These are phyloP conservation scores for Scutellaria barbata DNA, from an alignment of 257 asterid species.

Conservation along the genomic window DNA sequence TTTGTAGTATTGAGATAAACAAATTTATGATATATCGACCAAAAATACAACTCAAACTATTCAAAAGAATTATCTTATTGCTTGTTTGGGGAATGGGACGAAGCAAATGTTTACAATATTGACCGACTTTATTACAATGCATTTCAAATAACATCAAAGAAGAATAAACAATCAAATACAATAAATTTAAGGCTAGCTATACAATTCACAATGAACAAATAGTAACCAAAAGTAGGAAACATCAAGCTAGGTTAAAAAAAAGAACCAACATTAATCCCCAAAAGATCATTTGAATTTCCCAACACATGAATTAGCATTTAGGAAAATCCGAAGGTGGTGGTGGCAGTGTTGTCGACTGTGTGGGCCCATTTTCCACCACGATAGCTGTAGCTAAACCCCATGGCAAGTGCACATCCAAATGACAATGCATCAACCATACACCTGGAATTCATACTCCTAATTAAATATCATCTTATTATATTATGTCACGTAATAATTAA, in stretches of 20 bases:
- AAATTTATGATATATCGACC: no score
- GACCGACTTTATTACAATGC: constrained; percentile 19
- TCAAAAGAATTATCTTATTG: not conserved
- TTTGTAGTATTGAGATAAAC: no score
- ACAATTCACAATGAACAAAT: not conserved
- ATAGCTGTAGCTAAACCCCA: constrained; percentile 75
- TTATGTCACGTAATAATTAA: not conserved
- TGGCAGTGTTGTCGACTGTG: constrained; percentile 55
- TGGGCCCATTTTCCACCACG: constrained; percentile 73
- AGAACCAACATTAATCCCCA: constrained; percentile 5
- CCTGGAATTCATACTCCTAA: constrained; percentile 39
- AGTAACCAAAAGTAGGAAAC: not conserved
- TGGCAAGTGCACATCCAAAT: constrained; percentile 76
- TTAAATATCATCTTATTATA: not conserved
- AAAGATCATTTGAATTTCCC: not conserved
- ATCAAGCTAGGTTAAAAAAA: not conserved
- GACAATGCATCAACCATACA: constrained; percentile 83
- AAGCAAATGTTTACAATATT: not conserved
- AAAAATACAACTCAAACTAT: no score
- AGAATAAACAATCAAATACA: not conserved
- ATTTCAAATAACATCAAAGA: not conserved
- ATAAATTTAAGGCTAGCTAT: not conserved
- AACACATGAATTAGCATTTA: constrained; percentile 42
- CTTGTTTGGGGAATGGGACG: not conserved
- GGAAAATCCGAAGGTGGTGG: constrained; percentile 84